Evolutionary conservation across 345 rosid species (phyloP).

Genomic region (Eucalyptus cladocalyx): DNA sequence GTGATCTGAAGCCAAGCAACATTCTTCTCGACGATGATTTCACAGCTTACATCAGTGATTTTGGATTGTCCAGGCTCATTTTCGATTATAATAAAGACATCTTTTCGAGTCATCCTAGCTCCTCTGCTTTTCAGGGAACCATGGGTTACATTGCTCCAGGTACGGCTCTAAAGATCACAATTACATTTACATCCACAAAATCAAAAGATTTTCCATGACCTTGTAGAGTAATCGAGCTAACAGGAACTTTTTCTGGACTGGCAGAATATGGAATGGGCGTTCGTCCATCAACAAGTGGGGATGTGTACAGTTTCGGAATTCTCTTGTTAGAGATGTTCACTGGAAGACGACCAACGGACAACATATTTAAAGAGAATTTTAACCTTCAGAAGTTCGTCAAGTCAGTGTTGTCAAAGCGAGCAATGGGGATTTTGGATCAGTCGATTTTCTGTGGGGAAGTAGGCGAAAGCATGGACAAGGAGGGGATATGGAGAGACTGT

Average conservation of each 20-base stretch:
- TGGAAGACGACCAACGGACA: accelerated
- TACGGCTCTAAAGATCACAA: not conserved
- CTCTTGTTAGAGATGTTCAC: not conserved
- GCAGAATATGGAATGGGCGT: not conserved
- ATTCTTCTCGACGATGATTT: not conserved
- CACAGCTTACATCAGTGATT: not conserved
- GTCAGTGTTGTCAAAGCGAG: not conserved
- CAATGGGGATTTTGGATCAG: not conserved
- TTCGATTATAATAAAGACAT: not conserved
- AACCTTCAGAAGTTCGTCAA: not conserved
- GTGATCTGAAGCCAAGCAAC: constrained; percentile 1
- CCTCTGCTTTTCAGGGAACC: not conserved
- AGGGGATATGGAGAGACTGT: not conserved
- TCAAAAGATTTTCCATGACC: not conserved
- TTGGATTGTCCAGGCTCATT: not conserved
- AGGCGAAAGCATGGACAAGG: not conserved
- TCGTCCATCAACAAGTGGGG: not conserved
- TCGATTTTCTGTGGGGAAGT: not conserved
- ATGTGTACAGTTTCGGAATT: not conserved
- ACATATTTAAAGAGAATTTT: accelerated
- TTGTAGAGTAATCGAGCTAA: not conserved
- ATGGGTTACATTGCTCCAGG: not conserved
- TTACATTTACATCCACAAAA: not conserved
- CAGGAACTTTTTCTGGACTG: not conserved
- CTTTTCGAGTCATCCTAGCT: not conserved